A percentile compares a stretch with the other conserved stretches of the same genome.
phyloP scores from a whole-genome alignment of 148 eudicot genomes.

The Chenopodium berlandieri region DNA sequence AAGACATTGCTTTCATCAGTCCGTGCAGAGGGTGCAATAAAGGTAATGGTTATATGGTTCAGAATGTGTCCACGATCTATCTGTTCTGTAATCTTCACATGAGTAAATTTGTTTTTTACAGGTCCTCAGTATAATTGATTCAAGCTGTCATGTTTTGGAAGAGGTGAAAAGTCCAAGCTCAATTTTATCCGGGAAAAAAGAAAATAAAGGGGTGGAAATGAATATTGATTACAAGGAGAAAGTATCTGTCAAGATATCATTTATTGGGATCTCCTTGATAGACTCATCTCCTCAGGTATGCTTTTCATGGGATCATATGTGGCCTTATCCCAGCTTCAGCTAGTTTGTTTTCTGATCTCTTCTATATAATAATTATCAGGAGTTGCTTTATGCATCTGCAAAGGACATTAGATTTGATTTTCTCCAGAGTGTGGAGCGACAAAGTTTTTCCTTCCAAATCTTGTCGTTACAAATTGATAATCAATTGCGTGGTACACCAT shows the following conservation, averaged over 20 bases:
- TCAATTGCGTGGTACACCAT: conserved; percentile 71
- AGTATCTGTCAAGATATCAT: conserved; percentile 59
- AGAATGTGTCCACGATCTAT: background rate
- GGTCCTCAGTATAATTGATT: conserved; percentile 91
- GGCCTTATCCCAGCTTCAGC: conserved; percentile 9
- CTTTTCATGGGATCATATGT: conserved; percentile 11
- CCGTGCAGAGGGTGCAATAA: conserved; percentile 92
- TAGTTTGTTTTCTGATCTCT: background rate
- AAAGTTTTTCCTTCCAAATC: conserved; percentile 62
- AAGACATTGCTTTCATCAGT: conserved; percentile 75
- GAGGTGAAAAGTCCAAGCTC: conserved; percentile 47
- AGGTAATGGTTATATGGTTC: conserved; percentile 42
- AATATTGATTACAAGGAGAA: conserved; percentile 57
- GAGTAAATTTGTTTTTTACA: conserved; percentile 28
- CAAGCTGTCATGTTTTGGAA: conserved; percentile 63
- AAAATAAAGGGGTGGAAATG: conserved; percentile 33
- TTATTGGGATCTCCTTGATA: conserved; percentile 83
- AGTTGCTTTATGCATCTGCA: conserved; percentile 79
- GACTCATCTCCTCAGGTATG: conserved; percentile 79
- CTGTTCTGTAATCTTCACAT: conserved; percentile 10
- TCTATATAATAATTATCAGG: conserved; percentile 39
- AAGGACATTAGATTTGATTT: conserved; percentile 56
- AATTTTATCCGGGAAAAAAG: conserved; percentile 40
- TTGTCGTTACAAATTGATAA: conserved; percentile 85
- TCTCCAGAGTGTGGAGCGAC: conserved; percentile 69